These are phyloP conservation scores for Oleoguttula mirabilis DNA, from an alignment of 495 filamentous ascomycete genomes.

Conservation along the genomic window DNA sequence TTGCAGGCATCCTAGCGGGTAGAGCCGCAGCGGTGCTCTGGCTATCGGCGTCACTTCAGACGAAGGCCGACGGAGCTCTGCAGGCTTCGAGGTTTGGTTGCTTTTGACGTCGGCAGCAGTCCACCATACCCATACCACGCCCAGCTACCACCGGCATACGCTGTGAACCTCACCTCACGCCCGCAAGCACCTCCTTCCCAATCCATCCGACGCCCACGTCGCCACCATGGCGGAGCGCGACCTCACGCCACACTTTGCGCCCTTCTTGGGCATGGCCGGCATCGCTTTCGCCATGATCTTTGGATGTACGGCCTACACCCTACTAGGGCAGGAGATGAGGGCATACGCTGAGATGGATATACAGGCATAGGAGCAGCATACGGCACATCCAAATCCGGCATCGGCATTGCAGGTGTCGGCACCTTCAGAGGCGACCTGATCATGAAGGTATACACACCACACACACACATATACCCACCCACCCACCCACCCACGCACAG, in stretches of 20 bases:
- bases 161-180: too few species aligned
- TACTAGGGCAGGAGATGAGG: too few species aligned
- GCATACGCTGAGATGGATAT: constrained; percentile 22
- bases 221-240: constrained; percentile 43
- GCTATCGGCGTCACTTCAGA: too few species aligned
- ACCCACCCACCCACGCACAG: neutral
- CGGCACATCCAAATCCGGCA: constrained; percentile 92
- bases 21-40: too few species aligned
- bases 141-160: too few species aligned
- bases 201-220: neutral
- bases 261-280: constrained; percentile 92
- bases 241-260: constrained; percentile 76
- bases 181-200: too few species aligned
- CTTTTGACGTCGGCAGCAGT: too few species aligned
- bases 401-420: constrained; percentile 89
- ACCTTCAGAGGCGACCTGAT: constrained; percentile 89
- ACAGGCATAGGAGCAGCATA: constrained; percentile 86
- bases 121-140: too few species aligned
- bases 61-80: too few species aligned
- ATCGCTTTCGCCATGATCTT: constrained; percentile 88
- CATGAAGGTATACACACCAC: constrained; percentile 77
- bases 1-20: too few species aligned
- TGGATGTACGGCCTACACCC: constrained; percentile 52
- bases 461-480: constrained; percentile 3
- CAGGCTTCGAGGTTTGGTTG: too few species aligned